Percentiles rank a stretch among this genome's conserved stretches.
Conservation (phyloP, 1,139 yeast species). For the Taphrina deformans region DNA sequence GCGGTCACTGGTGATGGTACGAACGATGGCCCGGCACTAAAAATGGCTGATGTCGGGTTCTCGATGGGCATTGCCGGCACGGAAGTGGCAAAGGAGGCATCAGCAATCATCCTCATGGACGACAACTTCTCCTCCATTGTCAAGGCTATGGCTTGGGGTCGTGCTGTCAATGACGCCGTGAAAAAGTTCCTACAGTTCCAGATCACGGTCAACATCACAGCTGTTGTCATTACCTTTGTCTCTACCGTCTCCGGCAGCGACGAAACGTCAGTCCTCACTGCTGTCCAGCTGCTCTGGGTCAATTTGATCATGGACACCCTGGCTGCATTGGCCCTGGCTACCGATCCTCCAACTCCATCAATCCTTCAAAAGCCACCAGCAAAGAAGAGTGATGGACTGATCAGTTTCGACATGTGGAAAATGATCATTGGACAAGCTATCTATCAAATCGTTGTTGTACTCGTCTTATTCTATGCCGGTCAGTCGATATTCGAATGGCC, state of each 20-base stretch:
- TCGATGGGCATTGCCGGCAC: constrained; percentile 95
- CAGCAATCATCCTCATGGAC: constrained; percentile 91
- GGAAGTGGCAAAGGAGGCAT: constrained; percentile 92
- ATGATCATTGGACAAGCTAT: constrained; percentile 89
- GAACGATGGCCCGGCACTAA: constrained; percentile 92
- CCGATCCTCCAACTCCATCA: constrained; percentile 89
- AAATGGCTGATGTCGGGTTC: constrained; percentile 88
- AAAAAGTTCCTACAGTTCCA: constrained; percentile 92
- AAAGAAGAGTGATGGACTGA: constrained; percentile 76
- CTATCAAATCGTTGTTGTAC: constrained; percentile 75
- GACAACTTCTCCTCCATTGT: constrained; percentile 95
- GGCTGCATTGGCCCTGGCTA: constrained; percentile 96
- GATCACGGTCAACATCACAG: constrained; percentile 92
- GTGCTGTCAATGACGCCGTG: constrained; percentile 92
- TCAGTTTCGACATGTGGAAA: constrained; percentile 94
- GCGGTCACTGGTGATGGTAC: constrained; percentile 99
- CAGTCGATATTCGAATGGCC: constrained; percentile 52
- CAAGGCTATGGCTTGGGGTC: constrained; percentile 98
- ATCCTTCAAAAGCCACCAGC: constrained; percentile 81
- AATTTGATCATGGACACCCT: constrained; percentile 96
- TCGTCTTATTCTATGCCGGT: constrained; percentile 79
- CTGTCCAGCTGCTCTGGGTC: constrained; percentile 96
- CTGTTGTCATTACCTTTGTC: constrained; percentile 87
- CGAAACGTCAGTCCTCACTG: constrained; percentile 85
- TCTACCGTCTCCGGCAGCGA: constrained; percentile 83